Percentiles rank a stretch among this genome's conserved stretches.
These are phyloP conservation scores for Naganishia onofrii DNA, from an alignment of 768 basidiomycete species.

Conservation along the genomic window DNA sequence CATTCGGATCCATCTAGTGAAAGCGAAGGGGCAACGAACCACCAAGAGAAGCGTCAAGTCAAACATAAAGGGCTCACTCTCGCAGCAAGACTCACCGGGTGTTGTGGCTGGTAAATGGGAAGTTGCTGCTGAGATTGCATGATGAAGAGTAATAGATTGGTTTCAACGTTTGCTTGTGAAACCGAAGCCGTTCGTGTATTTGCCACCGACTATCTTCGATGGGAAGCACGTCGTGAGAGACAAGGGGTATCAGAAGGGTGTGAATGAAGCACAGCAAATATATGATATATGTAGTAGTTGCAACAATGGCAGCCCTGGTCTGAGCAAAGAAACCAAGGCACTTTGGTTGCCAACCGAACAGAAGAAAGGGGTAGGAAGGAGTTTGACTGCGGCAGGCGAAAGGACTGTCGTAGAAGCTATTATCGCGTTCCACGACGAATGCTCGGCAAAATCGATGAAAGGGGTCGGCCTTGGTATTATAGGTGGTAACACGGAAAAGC, in stretches of 20 bases:
- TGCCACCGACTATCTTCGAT: too few species aligned
- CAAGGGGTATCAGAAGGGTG: background rate
- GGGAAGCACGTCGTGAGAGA: background rate
- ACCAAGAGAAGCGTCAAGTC: background rate
- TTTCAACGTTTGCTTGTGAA: too few species aligned
- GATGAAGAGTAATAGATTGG: too few species aligned
- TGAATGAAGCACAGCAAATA: background rate
- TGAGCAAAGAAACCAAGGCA: background rate
- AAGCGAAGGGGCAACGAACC: background rate
- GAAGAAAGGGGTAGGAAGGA: constrained; percentile 2
- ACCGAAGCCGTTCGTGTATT: too few species aligned
- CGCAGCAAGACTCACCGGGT: background rate
- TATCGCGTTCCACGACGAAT: too few species aligned
- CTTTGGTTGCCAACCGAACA: background rate
- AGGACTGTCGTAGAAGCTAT: background rate
- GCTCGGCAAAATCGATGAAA: too few species aligned
- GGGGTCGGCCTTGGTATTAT: background rate
- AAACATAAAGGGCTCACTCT: background rate
- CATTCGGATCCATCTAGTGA: background rate
- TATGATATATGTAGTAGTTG: background rate
- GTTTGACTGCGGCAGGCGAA: background rate
- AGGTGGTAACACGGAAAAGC: background rate
- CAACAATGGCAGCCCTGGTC: too few species aligned
- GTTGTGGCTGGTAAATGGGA: background rate
- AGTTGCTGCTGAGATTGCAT: background rate